Percentiles rank a stretch among this genome's conserved stretches.
Evolutionary conservation across 2,329 filamentous ascomycete species (phyloP).

Genomic region (Leptographium wingfieldii): DNA sequence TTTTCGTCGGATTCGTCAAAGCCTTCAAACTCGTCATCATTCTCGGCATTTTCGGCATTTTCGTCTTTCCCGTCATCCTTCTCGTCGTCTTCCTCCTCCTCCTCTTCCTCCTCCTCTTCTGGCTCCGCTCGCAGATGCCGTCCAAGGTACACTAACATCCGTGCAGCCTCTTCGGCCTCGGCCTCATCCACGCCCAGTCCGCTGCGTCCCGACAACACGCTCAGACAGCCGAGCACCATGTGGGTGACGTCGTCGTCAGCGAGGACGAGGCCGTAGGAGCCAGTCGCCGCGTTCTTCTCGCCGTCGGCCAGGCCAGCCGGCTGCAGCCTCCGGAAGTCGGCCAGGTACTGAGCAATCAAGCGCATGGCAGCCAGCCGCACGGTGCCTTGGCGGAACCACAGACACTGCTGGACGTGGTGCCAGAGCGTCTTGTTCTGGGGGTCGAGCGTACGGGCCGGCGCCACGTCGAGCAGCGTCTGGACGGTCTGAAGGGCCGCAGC

Average conservation of each 20-base stretch:
- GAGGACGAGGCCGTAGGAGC: constrained; percentile 60
- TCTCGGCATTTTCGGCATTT: constrained; percentile 24
- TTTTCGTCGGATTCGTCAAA: neutral
- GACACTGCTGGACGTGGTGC: constrained; percentile 51
- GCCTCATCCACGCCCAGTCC: constrained; percentile 50
- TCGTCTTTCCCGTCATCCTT: constrained; percentile 29
- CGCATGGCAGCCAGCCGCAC: constrained; percentile 68
- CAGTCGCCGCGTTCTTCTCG: constrained; percentile 29
- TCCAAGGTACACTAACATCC: constrained; percentile 74
- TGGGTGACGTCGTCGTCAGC: constrained; percentile 49
- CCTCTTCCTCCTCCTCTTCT: constrained; percentile 27
- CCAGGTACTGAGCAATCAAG: constrained; percentile 64
- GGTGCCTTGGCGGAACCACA: constrained; percentile 58
- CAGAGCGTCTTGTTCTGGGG: constrained; percentile 46
- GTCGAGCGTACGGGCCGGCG: constrained; percentile 51
- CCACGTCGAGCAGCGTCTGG: constrained; percentile 52
- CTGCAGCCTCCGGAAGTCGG: constrained; percentile 52
- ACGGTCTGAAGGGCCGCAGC: constrained; percentile 25
- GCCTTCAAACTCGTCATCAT: constrained; percentile 13
- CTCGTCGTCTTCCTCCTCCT: constrained; percentile 15
- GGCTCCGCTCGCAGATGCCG: constrained; percentile 45
- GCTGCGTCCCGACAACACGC: constrained; percentile 42
- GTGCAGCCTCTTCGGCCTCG: constrained; percentile 65
- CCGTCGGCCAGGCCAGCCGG: neutral
- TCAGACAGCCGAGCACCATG: constrained; percentile 37